A percentile compares a stretch with the other conserved stretches of the same genome.
These are phyloP conservation scores for Domatiomyces catenatus DNA, from an alignment of 2,329 filamentous ascomycete species.

Conservation along the genomic window DNA sequence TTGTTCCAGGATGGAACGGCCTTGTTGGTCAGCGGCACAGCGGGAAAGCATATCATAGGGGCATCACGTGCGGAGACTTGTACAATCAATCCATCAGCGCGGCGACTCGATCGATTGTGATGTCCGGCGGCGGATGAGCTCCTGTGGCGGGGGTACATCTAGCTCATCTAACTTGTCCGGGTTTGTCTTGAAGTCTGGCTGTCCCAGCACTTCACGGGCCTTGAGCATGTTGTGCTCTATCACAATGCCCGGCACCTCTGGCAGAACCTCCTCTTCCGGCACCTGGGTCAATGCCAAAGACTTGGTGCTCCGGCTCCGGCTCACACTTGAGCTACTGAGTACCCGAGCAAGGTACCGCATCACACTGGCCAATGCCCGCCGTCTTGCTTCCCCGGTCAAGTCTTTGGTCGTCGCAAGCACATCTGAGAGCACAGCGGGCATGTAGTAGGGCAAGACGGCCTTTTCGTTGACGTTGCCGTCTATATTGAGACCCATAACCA, in stretches of 20 bases:
- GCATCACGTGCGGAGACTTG: background rate
- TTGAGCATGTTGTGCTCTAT: constrained; percentile 21
- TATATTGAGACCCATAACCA: constrained; percentile 22
- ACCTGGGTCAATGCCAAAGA: background rate
- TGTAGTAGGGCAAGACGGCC: constrained; percentile 26
- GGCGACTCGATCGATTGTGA: constrained; percentile 8
- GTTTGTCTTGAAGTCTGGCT: constrained; percentile 16
- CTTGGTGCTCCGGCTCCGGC: background rate
- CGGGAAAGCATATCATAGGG: background rate
- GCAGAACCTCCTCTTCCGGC: constrained; percentile 3
- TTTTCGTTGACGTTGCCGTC: constrained; percentile 22
- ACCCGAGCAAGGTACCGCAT: constrained; percentile 21
- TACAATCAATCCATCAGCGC: background rate
- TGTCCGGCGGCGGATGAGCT: constrained; percentile 14
- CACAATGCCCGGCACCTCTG: constrained; percentile 13
- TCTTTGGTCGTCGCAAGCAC: constrained; percentile 17
- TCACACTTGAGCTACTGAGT: constrained; percentile 8
- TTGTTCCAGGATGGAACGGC: background rate
- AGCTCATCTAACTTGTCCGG: constrained; percentile 18
- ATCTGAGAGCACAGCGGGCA: constrained; percentile 23
- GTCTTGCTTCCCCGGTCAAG: constrained; percentile 11
- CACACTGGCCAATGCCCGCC: constrained; percentile 16
- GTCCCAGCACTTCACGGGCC: constrained; percentile 18
- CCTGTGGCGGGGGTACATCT: constrained; percentile 15
- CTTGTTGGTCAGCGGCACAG: background rate